phyloP scores from a whole-genome alignment of 768 basidiomycete genomes.

The Collybia nuda region DNA sequence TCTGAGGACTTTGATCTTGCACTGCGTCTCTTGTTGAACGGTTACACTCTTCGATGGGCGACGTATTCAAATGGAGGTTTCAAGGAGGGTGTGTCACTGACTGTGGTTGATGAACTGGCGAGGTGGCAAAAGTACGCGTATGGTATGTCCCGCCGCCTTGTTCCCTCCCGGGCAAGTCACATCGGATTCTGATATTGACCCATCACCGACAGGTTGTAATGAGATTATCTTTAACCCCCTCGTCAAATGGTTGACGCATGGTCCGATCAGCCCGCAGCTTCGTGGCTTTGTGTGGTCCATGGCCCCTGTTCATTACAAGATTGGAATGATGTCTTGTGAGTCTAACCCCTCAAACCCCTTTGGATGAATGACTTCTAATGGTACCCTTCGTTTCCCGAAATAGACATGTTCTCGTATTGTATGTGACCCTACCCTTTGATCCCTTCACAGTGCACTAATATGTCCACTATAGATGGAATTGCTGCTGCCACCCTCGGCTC shows the following conservation, averaged over 20 bases:
- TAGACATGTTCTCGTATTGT: constrained; percentile 52
- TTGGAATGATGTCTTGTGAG: constrained; percentile 74
- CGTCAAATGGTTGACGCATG: constrained; percentile 69
- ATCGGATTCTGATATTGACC: no score
- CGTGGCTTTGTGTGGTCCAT: constrained; percentile 72
- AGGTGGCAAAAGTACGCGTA: constrained; percentile 83
- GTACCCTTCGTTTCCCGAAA: neutral
- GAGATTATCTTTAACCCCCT: constrained; percentile 88
- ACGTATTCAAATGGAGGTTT: constrained; percentile 84
- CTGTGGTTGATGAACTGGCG: constrained; percentile 85
- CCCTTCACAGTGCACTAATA: constrained; percentile 7
- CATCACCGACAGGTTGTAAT: constrained; percentile 44
- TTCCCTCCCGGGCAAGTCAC: no score
- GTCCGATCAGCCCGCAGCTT: constrained; percentile 78
- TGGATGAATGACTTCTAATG: neutral
- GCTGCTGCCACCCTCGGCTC: constrained; percentile 67
- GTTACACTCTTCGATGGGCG: constrained; percentile 79
- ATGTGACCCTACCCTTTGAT: constrained; percentile 17
- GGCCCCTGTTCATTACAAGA: constrained; percentile 81
- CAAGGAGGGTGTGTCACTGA: constrained; percentile 87
- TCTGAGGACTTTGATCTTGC: constrained; percentile 85
- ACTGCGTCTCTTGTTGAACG: constrained; percentile 62
- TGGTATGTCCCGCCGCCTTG: constrained; percentile 27
- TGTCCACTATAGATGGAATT: constrained; percentile 48
- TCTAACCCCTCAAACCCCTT: constrained; percentile 7